A percentile compares a stretch with the other conserved stretches of the same genome.
phyloP scores from a whole-genome alignment of 192 early-diverging fungal genomes.

The Coemansia biformis region DNA sequence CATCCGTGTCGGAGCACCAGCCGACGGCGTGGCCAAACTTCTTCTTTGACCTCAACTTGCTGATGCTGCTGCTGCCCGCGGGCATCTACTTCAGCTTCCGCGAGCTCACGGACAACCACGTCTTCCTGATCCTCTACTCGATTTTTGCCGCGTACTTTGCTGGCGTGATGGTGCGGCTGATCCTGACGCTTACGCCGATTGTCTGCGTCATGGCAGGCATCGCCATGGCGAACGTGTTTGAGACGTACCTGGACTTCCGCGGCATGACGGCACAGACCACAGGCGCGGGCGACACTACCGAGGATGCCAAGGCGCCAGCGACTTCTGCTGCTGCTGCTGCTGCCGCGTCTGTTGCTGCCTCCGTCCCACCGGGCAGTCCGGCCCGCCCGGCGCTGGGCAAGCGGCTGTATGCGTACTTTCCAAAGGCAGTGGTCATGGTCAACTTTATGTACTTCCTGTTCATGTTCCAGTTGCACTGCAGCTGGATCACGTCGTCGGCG shows the following conservation, averaged over 20 bases:
- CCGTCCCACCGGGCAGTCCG: neutral
- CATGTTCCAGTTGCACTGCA: conserved; percentile 95
- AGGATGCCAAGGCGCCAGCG: no score
- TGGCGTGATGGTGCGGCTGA: conserved; percentile 99
- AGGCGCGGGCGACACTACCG: no score
- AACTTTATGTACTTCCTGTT: conserved; percentile 68
- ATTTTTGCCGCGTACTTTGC: conserved; percentile 99
- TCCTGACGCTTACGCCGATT: conserved; percentile 95
- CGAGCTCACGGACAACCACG: conserved; percentile 91
- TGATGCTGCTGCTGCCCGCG: conserved; percentile 95
- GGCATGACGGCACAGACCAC: no score
- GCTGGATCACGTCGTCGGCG: conserved; percentile 95
- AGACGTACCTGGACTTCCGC: conserved; percentile 67
- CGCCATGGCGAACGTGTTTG: conserved; percentile 80
- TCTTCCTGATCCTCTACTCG: conserved; percentile 97
- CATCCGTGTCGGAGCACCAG: conserved; percentile 99
- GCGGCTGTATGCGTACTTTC: conserved; percentile 17
- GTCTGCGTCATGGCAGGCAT: conserved; percentile 94
- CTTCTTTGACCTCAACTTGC: conserved; percentile 97
- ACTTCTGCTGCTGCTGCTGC: no score
- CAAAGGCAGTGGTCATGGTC: conserved; percentile 53
- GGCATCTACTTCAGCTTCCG: conserved; percentile 97
- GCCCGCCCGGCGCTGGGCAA: neutral
- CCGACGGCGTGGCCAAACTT: conserved; percentile 99
- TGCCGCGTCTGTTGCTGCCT: no score